Percentiles rank a stretch among this genome's conserved stretches.
phyloP scores from a whole-genome alignment of 2,329 filamentous ascomycete species.

The Acephala macrosclerotiorum region DNA sequence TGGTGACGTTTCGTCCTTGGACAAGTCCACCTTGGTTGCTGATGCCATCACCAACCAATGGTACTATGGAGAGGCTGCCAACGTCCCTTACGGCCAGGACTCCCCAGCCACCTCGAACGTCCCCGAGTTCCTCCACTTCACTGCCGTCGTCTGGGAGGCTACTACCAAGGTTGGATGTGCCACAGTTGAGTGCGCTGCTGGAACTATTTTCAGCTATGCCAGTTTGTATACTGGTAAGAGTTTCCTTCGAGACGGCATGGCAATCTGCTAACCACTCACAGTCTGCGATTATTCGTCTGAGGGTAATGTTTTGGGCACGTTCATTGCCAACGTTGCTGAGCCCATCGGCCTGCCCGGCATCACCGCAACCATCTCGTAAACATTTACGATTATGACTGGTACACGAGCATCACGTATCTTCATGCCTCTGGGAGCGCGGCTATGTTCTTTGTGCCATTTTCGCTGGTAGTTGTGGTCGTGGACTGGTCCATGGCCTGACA shows the following conservation, averaged over 20 bases:
- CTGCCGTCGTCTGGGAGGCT: slow-evolving; percentile 75
- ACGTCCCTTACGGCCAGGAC: slow-evolving; percentile 62
- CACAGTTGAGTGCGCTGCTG: slow-evolving; percentile 59
- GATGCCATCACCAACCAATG: slow-evolving; percentile 80
- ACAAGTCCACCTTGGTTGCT: slow-evolving; percentile 62
- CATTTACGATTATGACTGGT: slow-evolving; percentile 16
- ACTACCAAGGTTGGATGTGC: slow-evolving; percentile 70
- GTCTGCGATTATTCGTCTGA: slow-evolving; percentile 27
- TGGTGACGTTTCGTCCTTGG: slow-evolving; percentile 54
- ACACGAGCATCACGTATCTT: slow-evolving; percentile 19
- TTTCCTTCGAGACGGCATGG: neutral
- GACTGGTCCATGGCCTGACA: slow-evolving; percentile 28
- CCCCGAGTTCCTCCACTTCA: slow-evolving; percentile 62
- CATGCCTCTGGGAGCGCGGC: slow-evolving; percentile 34
- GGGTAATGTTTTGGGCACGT: slow-evolving; percentile 63
- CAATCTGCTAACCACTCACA: slow-evolving; percentile 42
- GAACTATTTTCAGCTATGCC: slow-evolving; percentile 75
- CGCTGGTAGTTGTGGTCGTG: slow-evolving; percentile 30
- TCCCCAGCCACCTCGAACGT: slow-evolving; percentile 63
- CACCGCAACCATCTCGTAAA: slow-evolving; percentile 36
- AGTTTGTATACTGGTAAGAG: slow-evolving; percentile 75
- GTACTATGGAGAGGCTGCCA: slow-evolving; percentile 80
- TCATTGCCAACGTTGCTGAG: slow-evolving; percentile 57
- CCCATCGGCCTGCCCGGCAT: slow-evolving; percentile 50
- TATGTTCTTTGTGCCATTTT: slow-evolving; percentile 36